Conservation (phyloP, 257 asterid species). For the Solanum tacnaense region DNA sequence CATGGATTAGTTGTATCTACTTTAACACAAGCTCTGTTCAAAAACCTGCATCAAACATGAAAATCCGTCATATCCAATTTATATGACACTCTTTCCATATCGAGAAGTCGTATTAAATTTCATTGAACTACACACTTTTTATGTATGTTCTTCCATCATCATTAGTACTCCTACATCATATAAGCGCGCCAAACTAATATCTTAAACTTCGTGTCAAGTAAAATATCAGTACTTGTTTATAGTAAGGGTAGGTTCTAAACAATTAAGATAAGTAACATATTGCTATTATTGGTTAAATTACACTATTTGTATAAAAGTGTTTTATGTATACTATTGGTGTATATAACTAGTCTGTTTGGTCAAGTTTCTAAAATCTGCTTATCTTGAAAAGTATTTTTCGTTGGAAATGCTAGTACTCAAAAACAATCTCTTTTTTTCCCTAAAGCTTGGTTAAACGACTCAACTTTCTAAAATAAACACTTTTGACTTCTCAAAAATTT, state of each 20-base stretch:
- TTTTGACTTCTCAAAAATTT: not conserved
- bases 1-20: constrained; percentile 47
- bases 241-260: not conserved
- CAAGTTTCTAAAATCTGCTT: not conserved
- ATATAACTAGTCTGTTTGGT: not conserved
- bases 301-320: not conserved
- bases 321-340: not conserved
- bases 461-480: not conserved
- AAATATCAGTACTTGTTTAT: not conserved
- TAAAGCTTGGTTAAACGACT: not conserved
- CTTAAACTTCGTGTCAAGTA: not conserved
- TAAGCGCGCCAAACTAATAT: rapidly evolving
- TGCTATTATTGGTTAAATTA: not conserved
- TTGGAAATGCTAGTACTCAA: not conserved
- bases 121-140: not conserved
- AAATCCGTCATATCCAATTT: not conserved
- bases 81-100: not conserved
- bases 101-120: not conserved
- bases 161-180: not conserved
- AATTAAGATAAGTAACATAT: not conserved
- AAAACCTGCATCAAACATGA: constrained; percentile 35
- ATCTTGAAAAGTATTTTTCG: not conserved
- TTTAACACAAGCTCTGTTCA: constrained; percentile 65
- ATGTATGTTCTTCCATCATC: not conserved
- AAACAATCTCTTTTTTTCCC: not conserved